Conservation (phyloP, 1,284 basidiomycete species). For the Heliocybe sulcata region DNA sequence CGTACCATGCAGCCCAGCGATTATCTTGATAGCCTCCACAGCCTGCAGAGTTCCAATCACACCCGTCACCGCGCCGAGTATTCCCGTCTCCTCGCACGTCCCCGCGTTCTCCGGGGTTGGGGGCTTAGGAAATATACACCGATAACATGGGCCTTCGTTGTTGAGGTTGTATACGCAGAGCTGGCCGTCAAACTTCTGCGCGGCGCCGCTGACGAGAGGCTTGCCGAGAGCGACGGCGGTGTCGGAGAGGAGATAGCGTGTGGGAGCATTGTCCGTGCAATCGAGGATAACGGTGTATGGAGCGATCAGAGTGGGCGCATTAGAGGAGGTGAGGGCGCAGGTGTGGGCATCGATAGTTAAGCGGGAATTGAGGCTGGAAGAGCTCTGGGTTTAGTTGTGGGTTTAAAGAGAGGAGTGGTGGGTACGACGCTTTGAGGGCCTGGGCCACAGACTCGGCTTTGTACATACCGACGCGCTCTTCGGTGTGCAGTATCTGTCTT, state of each 20-base stretch:
- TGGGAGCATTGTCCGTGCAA: slow-evolving; percentile 92
- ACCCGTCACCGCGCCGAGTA: slow-evolving; percentile 87
- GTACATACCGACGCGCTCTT: slow-evolving; percentile 70
- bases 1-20: slow-evolving; percentile 68
- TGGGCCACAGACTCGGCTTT: slow-evolving; percentile 82
- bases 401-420: not conserved
- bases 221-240: slow-evolving; percentile 67
- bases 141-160: slow-evolving; percentile 80
- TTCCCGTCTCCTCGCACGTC: slow-evolving; percentile 87
- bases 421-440: slow-evolving; percentile 36
- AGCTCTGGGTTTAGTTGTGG: slow-evolving; percentile 2
- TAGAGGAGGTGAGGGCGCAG: slow-evolving; percentile 48
- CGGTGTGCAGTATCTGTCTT: slow-evolving; percentile 86
- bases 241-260: slow-evolving; percentile 94
- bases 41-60: slow-evolving; percentile 92
- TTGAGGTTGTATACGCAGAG: slow-evolving; percentile 75
- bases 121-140: slow-evolving; percentile 86
- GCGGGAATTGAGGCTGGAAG: slow-evolving; percentile 62
- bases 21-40: slow-evolving; percentile 80
- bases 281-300: slow-evolving; percentile 81
- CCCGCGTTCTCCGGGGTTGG: slow-evolving; percentile 57
- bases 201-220: slow-evolving; percentile 89
- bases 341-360: slow-evolving; percentile 47
- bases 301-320: slow-evolving; percentile 54
- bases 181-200: slow-evolving; percentile 89